Conservation (phyloP, 345 rosid genomes). For the Boechera retrofracta region DNA sequence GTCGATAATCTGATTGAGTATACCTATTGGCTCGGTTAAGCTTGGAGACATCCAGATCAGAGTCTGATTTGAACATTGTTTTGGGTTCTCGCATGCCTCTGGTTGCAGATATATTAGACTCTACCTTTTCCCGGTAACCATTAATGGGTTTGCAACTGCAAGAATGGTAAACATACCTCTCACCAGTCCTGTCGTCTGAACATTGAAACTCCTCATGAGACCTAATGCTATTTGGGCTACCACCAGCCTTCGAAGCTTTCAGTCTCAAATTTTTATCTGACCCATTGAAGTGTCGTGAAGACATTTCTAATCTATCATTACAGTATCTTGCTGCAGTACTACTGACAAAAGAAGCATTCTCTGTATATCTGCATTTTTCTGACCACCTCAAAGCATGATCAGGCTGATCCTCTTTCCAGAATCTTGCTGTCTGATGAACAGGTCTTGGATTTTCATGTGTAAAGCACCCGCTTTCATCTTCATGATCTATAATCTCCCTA, state of each 20-base stretch:
- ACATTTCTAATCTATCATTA: constrained; percentile 58
- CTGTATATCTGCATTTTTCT: constrained; percentile 51
- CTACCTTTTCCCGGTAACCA: constrained; percentile 64
- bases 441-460: constrained; percentile 54
- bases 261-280: constrained; percentile 55
- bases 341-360: constrained; percentile 51
- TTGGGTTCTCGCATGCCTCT: constrained; percentile 59
- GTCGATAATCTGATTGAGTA: constrained; percentile 52
- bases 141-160: constrained; percentile 66
- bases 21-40: constrained; percentile 61
- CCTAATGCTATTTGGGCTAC: constrained; percentile 56
- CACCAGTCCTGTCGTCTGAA: constrained; percentile 51
- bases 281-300: constrained; percentile 57
- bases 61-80: constrained; percentile 58
- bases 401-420: constrained; percentile 57
- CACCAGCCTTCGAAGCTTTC: constrained; percentile 53
- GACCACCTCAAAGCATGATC: constrained; percentile 66
- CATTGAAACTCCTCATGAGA: constrained; percentile 59
- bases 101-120: constrained; percentile 55
- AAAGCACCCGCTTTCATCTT: constrained; percentile 60
- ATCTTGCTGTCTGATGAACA: constrained; percentile 61
- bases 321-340: constrained; percentile 60
- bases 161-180: constrained; percentile 64
- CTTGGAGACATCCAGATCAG: constrained; percentile 61
- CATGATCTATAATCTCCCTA: constrained; percentile 44